phyloP scores from a whole-genome alignment of 139 green algal genomes.

The Chlorella sp. region DNA sequence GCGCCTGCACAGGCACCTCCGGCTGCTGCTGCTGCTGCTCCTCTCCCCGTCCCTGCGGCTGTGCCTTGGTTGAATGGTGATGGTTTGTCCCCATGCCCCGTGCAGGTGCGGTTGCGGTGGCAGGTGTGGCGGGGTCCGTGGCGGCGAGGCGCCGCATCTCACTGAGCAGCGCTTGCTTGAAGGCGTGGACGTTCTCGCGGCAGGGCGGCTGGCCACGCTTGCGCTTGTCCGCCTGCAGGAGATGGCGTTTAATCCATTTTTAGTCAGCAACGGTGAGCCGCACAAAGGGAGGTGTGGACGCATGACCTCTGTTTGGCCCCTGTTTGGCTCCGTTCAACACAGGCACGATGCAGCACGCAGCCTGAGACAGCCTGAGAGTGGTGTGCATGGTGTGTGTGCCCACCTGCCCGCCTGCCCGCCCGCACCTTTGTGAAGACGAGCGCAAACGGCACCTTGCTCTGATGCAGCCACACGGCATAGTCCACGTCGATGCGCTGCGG shows the following conservation, averaged over 20 bases:
- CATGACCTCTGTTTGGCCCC: too few relatives aligned
- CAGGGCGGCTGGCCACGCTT: background rate
- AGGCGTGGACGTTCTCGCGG: constrained; percentile 48
- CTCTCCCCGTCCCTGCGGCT: too few relatives aligned
- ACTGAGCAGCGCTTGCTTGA: constrained; percentile 40
- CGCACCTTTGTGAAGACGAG: constrained; percentile 51
- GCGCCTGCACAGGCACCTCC: too few relatives aligned
- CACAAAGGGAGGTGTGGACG: too few relatives aligned
- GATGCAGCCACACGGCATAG: constrained; percentile 71
- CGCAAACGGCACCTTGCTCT: constrained; percentile 66
- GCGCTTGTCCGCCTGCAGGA: constrained; percentile 9
- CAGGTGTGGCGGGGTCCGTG: too few relatives aligned
- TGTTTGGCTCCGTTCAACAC: too few relatives aligned
- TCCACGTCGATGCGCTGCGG: constrained; percentile 79
- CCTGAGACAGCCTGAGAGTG: background rate
- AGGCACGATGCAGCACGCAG: background rate
- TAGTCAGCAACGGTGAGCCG: too few relatives aligned
- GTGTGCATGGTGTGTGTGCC: background rate
- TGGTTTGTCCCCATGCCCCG: too few relatives aligned
- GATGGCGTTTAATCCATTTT: background rate
- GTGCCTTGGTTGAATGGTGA: too few relatives aligned
- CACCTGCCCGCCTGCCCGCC: background rate
- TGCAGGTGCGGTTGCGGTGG: too few relatives aligned
- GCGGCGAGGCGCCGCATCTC: too few relatives aligned
- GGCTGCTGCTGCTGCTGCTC: constrained; percentile 16